Percentiles rank a stretch among this genome's conserved stretches.
Conservation (phyloP, 75 land plant genomes). For the Adiantum capillusveneris region DNA sequence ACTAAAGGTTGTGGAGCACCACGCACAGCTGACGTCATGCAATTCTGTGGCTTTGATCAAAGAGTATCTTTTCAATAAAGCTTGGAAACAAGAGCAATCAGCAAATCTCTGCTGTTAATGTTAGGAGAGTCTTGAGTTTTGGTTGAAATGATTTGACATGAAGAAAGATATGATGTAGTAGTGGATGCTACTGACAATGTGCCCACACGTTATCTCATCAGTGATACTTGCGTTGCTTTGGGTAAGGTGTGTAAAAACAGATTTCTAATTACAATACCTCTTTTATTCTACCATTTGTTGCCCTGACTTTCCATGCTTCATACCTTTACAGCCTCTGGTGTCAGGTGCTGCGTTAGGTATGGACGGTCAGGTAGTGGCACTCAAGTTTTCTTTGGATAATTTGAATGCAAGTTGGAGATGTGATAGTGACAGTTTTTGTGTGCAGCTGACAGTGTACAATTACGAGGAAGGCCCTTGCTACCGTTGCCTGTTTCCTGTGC, state of each 20-base stretch:
- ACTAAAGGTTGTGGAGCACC: constrained; percentile 50
- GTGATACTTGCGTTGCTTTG: constrained; percentile 81
- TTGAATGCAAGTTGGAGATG: not conserved
- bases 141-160: not conserved
- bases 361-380: constrained; percentile 91
- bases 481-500: constrained; percentile 87
- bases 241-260: constrained; percentile 58
- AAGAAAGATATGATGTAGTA: constrained; percentile 74
- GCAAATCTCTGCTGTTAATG: no score
- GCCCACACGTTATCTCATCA: constrained; percentile 87
- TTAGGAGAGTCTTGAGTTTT: not conserved
- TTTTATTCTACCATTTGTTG: not conserved
- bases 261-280: no score
- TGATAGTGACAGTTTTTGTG: not conserved
- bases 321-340: constrained; percentile 69
- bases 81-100: not conserved
- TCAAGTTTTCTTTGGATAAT: not conserved
- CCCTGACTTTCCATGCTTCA: not conserved
- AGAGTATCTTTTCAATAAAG: constrained; percentile 50
- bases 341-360: constrained; percentile 97
- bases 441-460: constrained; percentile 77
- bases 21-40: constrained; percentile 44
- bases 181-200: constrained; percentile 99
- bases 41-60: constrained; percentile 85
- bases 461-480: constrained; percentile 89